Evolutionary conservation across 2,329 filamentous ascomycete species (phyloP), one percentile per base, ranked within the genome.

Genomic region (Paecilomyces sp.): DNA sequence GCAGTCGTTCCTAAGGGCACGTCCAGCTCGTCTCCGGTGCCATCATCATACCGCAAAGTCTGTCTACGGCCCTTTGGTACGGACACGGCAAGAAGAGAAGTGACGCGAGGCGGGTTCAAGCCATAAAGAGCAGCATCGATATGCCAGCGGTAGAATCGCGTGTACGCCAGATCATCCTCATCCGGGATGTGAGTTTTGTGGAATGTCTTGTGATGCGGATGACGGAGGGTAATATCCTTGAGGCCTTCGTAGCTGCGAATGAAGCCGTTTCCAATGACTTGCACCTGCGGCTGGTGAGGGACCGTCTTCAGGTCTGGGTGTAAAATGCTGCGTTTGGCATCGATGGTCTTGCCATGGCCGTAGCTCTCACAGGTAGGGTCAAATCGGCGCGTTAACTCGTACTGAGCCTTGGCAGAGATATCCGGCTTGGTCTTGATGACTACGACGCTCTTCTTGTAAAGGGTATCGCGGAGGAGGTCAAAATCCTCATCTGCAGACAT

Each of bases 251-350:
- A 92, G 33, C 83, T 81, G 1, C 81, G 71, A 1, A 92, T 81
- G 54, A 83, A 81, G 4, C 90, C 89, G 67, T 92, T 91, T 50
- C 89, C 89, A 62, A 92, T 92, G 58, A 92, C 86, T 68, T 92
- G 89, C 1, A 90, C 87, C 71, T 92, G 88, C 0, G 89, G 88
- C 71, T 92, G 89, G 66, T 90, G 86, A 0, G 89, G 89, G 51
- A 92, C 85, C 0, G 89, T 92, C 77, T 92, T 91, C 18, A 92
- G 80, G 66, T 92, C 90, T 0, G 89, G 89, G 69, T 92, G 88
- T 18, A 92, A 81, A 66, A 92, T 85, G 58, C 76, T 80, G 57
- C 80, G 82, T 71, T 86, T 86, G 7, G 80, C 80, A 66, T 91
- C 88, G 55, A 90, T 78, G 0, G 88, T 89, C 74, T 88, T 90